Evolutionary conservation across 75 land plant species (phyloP), one percentile per base, ranked within the genome.

Genomic region (Pseudotsuga menziesii): DNA sequence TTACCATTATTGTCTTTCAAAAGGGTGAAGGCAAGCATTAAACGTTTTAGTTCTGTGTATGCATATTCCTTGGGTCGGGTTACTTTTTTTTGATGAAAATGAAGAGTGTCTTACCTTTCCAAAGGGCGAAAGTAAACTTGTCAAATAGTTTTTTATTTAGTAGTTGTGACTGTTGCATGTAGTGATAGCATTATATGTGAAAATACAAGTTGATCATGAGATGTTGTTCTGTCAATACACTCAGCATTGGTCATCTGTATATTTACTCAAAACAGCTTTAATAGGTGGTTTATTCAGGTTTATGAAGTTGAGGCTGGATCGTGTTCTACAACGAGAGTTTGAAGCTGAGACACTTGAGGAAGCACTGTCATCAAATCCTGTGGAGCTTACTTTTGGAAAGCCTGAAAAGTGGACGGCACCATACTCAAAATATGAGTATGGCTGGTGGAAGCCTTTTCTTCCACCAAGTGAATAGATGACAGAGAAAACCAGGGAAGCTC

Each of bases 281-380:
- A 35, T 20, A n/a, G 13, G 20, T 69, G 72, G 25, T 12, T 36
- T 69, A n/a, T 69, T 69, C 85, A 95, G 98, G 84, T 95, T 89
- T 81, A 95, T 95, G 98, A 95, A 95, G 80, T 77, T 95, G 56
- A 86, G 98, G 75, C 79, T 95, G 56, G 98, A 95, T 75, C 82
- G 98, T 73, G 98, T 95, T 64, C 75, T 95, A 60, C 59, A 82
- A 70, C 94, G 88, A 15, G 88, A 78, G 72, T 82, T 76, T 71
- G 97, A 94, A 80, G 92, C 90, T 41, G 87, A 81, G 48, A 90
- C 86, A 58, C 25, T 85, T 11, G 87, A 83, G 58, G 92, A 92
- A 79, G 94, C 89, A 54, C 74, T 90, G 67, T 86, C 85, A n/a
- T 90, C 83, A 14, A 88, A 82, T 59, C 86, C 92, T 4, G 77